phyloP scores from a whole-genome alignment of 768 basidiomycete species.

The Rhizopogon vesiculosus region DNA sequence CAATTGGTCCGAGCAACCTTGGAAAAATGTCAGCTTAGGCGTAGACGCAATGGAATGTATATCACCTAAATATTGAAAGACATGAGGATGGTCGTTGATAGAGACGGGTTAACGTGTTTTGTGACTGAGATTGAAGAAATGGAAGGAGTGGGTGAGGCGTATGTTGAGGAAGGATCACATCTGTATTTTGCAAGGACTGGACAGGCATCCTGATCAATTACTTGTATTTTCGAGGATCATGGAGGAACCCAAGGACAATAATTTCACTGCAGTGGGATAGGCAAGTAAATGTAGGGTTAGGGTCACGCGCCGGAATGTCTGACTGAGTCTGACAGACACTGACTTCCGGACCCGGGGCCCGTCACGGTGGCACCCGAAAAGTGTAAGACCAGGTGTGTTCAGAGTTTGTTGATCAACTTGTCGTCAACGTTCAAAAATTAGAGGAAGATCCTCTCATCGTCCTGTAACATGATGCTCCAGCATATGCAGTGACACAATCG shows the following conservation, averaged over 20 bases:
- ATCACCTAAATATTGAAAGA: conserved; percentile 82
- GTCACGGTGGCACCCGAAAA: too few relatives aligned
- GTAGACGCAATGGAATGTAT: background rate
- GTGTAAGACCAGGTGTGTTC: too few relatives aligned
- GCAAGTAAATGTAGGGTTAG: background rate
- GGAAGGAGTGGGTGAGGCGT: conserved; percentile 66
- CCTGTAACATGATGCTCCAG: too few relatives aligned
- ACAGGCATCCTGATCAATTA: conserved; percentile 1
- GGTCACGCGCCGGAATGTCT: background rate
- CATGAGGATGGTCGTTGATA: conserved; percentile 87
- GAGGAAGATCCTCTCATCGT: too few relatives aligned
- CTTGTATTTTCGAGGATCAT: background rate
- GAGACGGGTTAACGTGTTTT: conserved; percentile 69
- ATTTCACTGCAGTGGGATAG: too few relatives aligned
- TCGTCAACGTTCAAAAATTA: too few relatives aligned
- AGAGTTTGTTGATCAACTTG: too few relatives aligned
- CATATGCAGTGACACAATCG: too few relatives aligned
- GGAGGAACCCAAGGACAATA: background rate
- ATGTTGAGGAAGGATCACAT: conserved; percentile 14
- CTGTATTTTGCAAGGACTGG: background rate
- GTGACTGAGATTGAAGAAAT: conserved; percentile 78
- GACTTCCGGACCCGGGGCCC: too few relatives aligned
- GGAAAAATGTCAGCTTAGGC: conserved; percentile 4
- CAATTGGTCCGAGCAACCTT: conserved; percentile 75
- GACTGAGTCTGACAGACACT: too few relatives aligned